Percentiles rank a stretch among this genome's conserved stretches.
phyloP scores from a whole-genome alignment of 2,329 filamentous ascomycete species.

The Sporothrix brunneoviolacea region DNA sequence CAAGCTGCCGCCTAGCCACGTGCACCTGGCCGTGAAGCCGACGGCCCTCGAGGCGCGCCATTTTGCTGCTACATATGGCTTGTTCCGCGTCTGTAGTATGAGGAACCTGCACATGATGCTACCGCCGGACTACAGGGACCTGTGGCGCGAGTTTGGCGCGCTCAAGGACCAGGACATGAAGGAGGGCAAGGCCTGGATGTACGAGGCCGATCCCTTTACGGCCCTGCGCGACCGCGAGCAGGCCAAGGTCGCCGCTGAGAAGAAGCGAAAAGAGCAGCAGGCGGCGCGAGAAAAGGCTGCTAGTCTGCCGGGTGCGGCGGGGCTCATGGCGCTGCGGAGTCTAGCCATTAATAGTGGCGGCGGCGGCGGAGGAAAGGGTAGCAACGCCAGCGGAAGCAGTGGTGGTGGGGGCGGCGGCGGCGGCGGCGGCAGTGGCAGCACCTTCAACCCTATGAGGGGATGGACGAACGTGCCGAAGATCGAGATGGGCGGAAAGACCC shows the following conservation, averaged over 20 bases:
- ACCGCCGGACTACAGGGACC: slow-evolving; percentile 77
- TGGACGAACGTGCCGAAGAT: slow-evolving; percentile 86
- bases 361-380: slow-evolving; percentile 21
- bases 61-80: slow-evolving; percentile 83
- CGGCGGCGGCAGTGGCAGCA: slow-evolving; percentile 20
- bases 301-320: slow-evolving; percentile 53
- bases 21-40: slow-evolving; percentile 66
- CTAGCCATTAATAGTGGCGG: slow-evolving; percentile 26
- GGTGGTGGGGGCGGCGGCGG: slow-evolving; percentile 25
- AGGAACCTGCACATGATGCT: slow-evolving; percentile 93
- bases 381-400: slow-evolving; percentile 22
- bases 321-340: slow-evolving; percentile 45
- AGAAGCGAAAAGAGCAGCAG: slow-evolving; percentile 68
- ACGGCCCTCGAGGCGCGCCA: slow-evolving; percentile 87
- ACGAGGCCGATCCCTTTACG: slow-evolving; percentile 89
- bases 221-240: slow-evolving; percentile 73
- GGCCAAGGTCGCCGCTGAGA: slow-evolving; percentile 66
- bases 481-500: slow-evolving; percentile 80
- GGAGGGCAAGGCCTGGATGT: slow-evolving; percentile 80
- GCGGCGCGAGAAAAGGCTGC: slow-evolving; percentile 62
- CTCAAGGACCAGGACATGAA: slow-evolving; percentile 76
- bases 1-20: slow-evolving; percentile 69
- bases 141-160: slow-evolving; percentile 87
- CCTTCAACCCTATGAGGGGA: slow-evolving; percentile 50
- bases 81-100: slow-evolving; percentile 91